A percentile compares a stretch with the other conserved stretches of the same genome.
Evolutionary conservation across 2,329 filamentous ascomycete species (phyloP).

Genomic region (Fusarium equiseti): DNA sequence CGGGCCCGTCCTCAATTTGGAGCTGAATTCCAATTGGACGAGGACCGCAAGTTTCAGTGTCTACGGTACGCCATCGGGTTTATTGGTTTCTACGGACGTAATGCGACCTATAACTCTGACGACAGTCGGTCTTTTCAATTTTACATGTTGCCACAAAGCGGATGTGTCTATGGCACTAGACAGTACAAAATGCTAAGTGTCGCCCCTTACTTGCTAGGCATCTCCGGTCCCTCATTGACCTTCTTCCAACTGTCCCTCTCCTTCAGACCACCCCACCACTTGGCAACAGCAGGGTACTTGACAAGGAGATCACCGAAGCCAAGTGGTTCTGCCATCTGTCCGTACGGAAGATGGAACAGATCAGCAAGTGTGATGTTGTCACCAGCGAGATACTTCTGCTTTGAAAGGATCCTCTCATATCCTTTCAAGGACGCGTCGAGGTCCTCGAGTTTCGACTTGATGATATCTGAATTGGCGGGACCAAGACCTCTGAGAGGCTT

Average conservation of each 20-base stretch:
- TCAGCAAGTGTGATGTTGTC: not conserved
- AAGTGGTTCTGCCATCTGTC: not conserved
- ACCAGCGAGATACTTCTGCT: slow-evolving; percentile 3
- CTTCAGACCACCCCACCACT: slow-evolving; percentile 3
- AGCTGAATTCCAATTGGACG: not conserved
- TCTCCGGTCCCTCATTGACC: not conserved
- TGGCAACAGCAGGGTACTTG: not conserved
- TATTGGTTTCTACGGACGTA: not conserved
- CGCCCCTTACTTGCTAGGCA: not conserved
- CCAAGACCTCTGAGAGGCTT: not conserved
- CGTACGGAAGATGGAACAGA: not conserved
- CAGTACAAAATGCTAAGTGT: not conserved
- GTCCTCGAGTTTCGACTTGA: not conserved
- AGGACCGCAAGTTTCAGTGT: not conserved
- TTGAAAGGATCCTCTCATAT: not conserved
- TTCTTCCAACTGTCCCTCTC: slow-evolving; percentile 1
- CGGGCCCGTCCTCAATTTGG: not conserved
- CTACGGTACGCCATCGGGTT: not conserved
- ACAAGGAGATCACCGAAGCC: not conserved
- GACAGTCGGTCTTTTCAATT: not conserved
- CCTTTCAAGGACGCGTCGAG: not conserved
- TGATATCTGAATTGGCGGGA: not conserved
- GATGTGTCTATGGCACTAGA: not conserved
- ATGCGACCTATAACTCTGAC: not conserved
- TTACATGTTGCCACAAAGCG: not conserved